These are phyloP conservation scores for Stevia rebaudiana DNA, from an alignment of 140 eudicot species.

Conservation along the genomic window DNA sequence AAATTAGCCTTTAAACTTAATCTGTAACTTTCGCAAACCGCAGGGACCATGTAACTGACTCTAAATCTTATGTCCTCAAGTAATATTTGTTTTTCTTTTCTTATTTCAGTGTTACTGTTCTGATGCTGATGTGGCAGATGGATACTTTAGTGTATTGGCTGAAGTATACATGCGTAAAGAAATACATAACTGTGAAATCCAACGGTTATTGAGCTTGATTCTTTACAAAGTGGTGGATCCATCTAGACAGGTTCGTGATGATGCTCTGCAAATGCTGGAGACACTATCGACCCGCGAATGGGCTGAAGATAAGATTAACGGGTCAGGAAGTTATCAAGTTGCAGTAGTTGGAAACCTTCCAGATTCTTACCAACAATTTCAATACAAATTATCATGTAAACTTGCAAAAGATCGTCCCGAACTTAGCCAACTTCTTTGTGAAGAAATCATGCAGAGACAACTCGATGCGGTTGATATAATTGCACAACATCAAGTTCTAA, in stretches of 20 bases:
- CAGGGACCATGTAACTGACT: too few species aligned
- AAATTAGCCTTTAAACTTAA: too few species aligned
- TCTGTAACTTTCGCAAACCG: too few species aligned
- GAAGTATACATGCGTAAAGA: slow-evolving; percentile 98
- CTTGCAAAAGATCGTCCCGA: slow-evolving; percentile 95
- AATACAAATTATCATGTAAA: slow-evolving; percentile 87
- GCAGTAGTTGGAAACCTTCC: slow-evolving; percentile 97
- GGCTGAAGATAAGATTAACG: slow-evolving; percentile 78
- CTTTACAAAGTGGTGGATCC: slow-evolving; percentile 96
- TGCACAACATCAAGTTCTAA: slow-evolving; percentile 82
- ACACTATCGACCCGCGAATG: slow-evolving; percentile 82
- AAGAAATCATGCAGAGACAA: slow-evolving; percentile 87
- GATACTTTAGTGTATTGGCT: slow-evolving; percentile 90
- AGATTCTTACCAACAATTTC: slow-evolving; percentile 87
- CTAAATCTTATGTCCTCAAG: background rate
- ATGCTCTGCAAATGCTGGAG: slow-evolving; percentile 96
- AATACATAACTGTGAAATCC: slow-evolving; percentile 87
- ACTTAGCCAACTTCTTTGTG: slow-evolving; percentile 84
- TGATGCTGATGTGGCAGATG: slow-evolving; percentile 91
- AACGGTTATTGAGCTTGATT: slow-evolving; percentile 79
- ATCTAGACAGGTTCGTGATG: slow-evolving; percentile 89
- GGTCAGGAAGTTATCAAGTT: slow-evolving; percentile 68
- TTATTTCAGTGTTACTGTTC: slow-evolving; percentile 70
- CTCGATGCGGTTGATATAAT: slow-evolving; percentile 86
- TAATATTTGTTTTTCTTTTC: slow-evolving; percentile 1